Percentiles rank a stretch among this genome's conserved stretches.
Conservation (phyloP, 106 monocot genomes). For the Apostasia shenzhenica region DNA sequence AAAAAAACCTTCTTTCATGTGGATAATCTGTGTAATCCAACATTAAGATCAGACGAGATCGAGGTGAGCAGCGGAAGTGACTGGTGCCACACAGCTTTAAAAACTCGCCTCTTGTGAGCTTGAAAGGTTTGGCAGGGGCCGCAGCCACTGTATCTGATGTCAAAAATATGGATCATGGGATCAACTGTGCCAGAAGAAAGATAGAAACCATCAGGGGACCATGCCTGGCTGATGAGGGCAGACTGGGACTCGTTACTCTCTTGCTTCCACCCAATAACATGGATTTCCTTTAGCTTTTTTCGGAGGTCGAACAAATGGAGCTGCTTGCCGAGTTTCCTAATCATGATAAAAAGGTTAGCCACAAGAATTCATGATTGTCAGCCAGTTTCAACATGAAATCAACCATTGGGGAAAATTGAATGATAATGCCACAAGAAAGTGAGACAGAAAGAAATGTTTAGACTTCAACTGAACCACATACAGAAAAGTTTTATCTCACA, state of each 20-base stretch:
- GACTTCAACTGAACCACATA: too few relatives aligned
- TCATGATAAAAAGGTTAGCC: background rate
- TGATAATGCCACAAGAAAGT: too few relatives aligned
- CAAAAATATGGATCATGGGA: conserved; percentile 80
- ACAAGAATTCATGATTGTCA: too few relatives aligned
- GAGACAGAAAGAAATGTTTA: too few relatives aligned
- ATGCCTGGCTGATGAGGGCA: conserved; percentile 74
- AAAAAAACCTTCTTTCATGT: background rate
- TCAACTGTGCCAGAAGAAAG: conserved; percentile 70
- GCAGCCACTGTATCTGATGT: conserved; percentile 45
- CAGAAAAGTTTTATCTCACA: background rate
- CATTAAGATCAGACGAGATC: conserved; percentile 79
- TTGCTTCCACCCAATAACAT: conserved; percentile 80
- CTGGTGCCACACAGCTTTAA: conserved; percentile 82
- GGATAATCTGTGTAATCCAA: conserved; percentile 54
- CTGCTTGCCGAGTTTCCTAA: conserved; percentile 56
- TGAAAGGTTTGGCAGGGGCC: conserved; percentile 56
- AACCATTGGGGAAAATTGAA: too few relatives aligned
- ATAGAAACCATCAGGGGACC: conserved; percentile 79
- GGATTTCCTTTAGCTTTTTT: conserved; percentile 51
- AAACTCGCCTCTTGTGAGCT: conserved; percentile 75
- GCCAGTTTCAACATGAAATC: too few relatives aligned
- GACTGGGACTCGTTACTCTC: conserved; percentile 87
- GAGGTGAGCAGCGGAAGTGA: conserved; percentile 63
- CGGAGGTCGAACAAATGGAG: conserved; percentile 71